Evolutionary conservation across 2,329 filamentous ascomycete species (phyloP).

Genomic region (Aspergillus puulaauensis): DNA sequence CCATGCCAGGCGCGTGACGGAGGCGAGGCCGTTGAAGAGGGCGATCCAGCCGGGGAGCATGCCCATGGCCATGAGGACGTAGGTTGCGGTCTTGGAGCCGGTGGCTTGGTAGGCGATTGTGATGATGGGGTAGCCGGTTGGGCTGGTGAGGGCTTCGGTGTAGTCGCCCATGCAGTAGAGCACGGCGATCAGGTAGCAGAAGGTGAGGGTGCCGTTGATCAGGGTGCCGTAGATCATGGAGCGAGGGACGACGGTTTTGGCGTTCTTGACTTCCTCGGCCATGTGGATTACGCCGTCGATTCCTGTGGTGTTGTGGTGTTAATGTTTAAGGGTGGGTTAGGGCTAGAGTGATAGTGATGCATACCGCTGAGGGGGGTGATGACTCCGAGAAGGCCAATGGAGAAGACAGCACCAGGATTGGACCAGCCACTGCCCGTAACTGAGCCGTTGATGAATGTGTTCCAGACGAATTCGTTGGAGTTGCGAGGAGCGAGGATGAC

Average conservation of each 20-base stretch:
- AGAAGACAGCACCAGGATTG: constrained; percentile 19
- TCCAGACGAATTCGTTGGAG: constrained; percentile 22
- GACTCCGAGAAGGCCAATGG: constrained; percentile 13
- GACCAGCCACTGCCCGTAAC: constrained; percentile 22
- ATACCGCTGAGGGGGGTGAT: constrained; percentile 17
- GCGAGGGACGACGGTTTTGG: constrained; percentile 46
- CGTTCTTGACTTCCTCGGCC: constrained; percentile 50
- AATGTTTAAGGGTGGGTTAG: neutral
- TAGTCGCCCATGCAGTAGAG: constrained; percentile 46
- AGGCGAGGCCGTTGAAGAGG: constrained; percentile 26
- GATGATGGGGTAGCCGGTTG: constrained; percentile 49
- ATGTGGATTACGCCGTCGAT: constrained; percentile 34
- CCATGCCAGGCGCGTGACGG: constrained; percentile 43
- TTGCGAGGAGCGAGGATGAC: constrained; percentile 23
- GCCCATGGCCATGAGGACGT: constrained; percentile 43
- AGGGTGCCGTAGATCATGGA: constrained; percentile 47
- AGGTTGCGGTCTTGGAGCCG: constrained; percentile 37
- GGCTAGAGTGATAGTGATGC: neutral
- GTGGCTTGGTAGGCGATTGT: constrained; percentile 52
- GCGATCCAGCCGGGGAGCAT: constrained; percentile 25
- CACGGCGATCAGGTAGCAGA: constrained; percentile 43
- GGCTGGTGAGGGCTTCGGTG: constrained; percentile 35
- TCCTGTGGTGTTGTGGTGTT: constrained; percentile 13
- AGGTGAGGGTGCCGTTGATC: constrained; percentile 47
- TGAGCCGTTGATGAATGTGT: constrained; percentile 19